phyloP scores from a whole-genome alignment of 2,329 filamentous ascomycete genomes.

The Colletotrichum shisoi region DNA sequence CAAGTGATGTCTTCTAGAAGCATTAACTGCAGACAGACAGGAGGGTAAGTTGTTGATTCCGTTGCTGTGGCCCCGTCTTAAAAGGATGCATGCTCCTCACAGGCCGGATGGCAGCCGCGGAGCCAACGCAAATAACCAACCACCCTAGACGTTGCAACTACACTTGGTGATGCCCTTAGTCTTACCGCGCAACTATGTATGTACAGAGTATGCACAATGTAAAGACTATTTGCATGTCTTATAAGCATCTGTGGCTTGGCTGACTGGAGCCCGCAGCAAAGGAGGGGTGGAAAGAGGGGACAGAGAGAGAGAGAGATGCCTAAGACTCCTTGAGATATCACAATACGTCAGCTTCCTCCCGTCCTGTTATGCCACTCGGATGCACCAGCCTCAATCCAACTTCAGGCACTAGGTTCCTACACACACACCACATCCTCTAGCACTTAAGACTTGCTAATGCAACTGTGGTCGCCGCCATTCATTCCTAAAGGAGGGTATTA shows the following conservation, averaged over 20 bases:
- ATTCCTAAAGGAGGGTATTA: conserved; percentile 13
- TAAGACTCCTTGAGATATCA: conserved; percentile 25
- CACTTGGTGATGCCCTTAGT: neutral
- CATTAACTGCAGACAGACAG: neutral
- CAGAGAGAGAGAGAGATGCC: neutral
- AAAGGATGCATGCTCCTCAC: conserved; percentile 8
- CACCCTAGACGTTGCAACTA: neutral
- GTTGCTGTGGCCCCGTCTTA: conserved; percentile 8
- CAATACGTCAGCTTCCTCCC: conserved; percentile 23
- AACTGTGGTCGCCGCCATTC: conserved; percentile 19
- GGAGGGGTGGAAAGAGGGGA: too few species aligned
- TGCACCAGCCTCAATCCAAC: conserved; percentile 20
- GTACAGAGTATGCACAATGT: neutral
- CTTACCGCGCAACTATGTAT: neutral
- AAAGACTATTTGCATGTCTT: neutral
- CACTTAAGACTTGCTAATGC: conserved; percentile 24
- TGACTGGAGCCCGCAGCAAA: neutral
- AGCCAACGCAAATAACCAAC: neutral
- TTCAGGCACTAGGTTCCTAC: conserved; percentile 25
- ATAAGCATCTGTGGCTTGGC: conserved; percentile 16
- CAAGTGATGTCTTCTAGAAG: conserved; percentile 14
- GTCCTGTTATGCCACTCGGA: conserved; percentile 30
- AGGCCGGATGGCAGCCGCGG: conserved; percentile 1
- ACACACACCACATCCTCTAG: neutral
- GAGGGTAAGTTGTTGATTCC: neutral